phyloP scores from a whole-genome alignment of 352 stramenopile genomes.

The Phytophthora foliorum region DNA sequence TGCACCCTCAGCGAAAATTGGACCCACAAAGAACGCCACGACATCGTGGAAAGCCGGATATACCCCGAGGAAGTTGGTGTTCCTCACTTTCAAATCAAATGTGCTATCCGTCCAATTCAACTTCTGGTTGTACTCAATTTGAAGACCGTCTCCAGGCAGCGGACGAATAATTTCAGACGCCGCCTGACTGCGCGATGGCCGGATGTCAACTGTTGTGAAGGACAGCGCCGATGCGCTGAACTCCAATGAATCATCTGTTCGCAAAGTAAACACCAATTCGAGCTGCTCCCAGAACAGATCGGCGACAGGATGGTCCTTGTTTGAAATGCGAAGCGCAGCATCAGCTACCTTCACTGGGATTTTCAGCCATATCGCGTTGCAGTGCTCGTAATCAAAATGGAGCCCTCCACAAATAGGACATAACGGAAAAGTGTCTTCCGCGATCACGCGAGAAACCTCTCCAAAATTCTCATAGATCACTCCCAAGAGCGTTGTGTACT shows the following conservation, averaged over 20 bases:
- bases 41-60: conserved; percentile 75
- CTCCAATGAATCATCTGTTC: conserved; percentile 87
- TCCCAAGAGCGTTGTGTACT: conserved; percentile 81
- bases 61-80: conserved; percentile 84
- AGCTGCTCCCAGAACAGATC: conserved; percentile 88
- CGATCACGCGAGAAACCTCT: conserved; percentile 75
- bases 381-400: conserved; percentile 70
- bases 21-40: conserved; percentile 70
- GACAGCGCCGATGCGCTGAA: conserved; percentile 67
- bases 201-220: conserved; percentile 71
- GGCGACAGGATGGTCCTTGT: conserved; percentile 58
- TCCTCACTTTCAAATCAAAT: conserved; percentile 77
- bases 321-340: conserved; percentile 78
- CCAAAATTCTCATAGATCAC: conserved; percentile 92
- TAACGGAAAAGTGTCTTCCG: conserved; percentile 84
- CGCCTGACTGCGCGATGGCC: conserved; percentile 55
- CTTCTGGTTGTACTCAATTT: conserved; percentile 86
- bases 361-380: conserved; percentile 82
- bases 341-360: conserved; percentile 84
- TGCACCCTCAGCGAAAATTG: conserved; percentile 52
- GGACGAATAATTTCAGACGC: conserved; percentile 79
- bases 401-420: conserved; percentile 72
- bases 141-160: conserved; percentile 70
- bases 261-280: conserved; percentile 78
- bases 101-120: conserved; percentile 78